phyloP scores from a whole-genome alignment of 306 rosid species.

The Dicorynia guianensis region DNA sequence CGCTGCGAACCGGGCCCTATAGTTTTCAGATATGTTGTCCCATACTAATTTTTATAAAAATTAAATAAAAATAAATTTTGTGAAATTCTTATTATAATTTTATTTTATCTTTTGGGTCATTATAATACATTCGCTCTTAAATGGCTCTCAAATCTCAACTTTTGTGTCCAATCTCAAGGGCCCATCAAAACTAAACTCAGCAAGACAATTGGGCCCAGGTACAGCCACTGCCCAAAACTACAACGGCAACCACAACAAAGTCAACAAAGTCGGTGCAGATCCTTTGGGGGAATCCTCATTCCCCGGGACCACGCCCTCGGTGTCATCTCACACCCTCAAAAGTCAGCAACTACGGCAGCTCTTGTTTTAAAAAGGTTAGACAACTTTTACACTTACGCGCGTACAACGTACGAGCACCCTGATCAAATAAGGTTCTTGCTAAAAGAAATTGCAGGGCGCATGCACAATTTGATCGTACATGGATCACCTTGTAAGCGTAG shows the following conservation, averaged over 20 bases:
- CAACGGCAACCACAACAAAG: background rate
- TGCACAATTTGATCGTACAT: no score
- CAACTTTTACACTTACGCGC: slow-evolving; percentile 40
- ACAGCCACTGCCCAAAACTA: background rate
- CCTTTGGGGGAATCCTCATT: background rate
- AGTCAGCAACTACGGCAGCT: slow-evolving; percentile 56
- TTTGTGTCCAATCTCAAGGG: background rate
- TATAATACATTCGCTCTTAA: no score
- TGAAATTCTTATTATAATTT: no score
- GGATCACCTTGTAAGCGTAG: no score
- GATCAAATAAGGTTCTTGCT: slow-evolving; percentile 32
- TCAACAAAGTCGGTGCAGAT: slow-evolving; percentile 50
- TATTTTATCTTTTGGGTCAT: no score
- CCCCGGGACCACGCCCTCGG: slow-evolving; percentile 33
- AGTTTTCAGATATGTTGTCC: no score
- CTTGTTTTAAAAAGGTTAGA: slow-evolving; percentile 24
- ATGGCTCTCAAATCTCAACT: background rate
- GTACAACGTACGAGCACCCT: slow-evolving; percentile 5
- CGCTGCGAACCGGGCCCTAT: no score
- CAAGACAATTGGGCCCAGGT: slow-evolving; percentile 11
- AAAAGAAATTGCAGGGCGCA: background rate
- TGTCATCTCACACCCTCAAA: slow-evolving; percentile 6
- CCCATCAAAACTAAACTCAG: slow-evolving; percentile 9
- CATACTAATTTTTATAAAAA: no score
- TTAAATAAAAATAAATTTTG: no score